Evolutionary conservation across 148 eudicot genomes (phyloP).

Genomic region (Rhododendron ovatum): DNA sequence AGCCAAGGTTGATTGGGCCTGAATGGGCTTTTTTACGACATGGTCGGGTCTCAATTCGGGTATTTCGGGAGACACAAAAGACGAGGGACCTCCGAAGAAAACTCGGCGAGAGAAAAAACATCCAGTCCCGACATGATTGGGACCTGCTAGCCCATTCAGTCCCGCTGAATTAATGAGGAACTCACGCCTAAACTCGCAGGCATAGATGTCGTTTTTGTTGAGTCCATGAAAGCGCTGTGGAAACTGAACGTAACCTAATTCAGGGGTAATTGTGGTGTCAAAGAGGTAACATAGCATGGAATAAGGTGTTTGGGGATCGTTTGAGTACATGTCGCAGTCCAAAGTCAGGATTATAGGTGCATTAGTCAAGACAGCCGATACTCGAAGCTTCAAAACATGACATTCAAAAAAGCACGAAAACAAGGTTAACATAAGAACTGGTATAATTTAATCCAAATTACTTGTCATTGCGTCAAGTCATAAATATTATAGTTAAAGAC

Average conservation of each 20-base stretch:
- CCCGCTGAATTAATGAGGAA: slow-evolving; percentile 43
- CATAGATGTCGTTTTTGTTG: slow-evolving; percentile 53
- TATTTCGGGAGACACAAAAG: slow-evolving; percentile 5
- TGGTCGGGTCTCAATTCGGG: slow-evolving; percentile 21
- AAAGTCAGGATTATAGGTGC: slow-evolving; percentile 62
- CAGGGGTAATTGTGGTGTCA: slow-evolving; percentile 25
- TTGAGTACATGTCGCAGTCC: slow-evolving; percentile 76
- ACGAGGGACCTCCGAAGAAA: slow-evolving; percentile 34
- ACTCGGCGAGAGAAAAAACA: slow-evolving; percentile 58
- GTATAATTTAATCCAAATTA: neutral
- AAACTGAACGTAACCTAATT: slow-evolving; percentile 57
- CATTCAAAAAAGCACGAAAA: no score
- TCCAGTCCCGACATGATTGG: slow-evolving; percentile 56
- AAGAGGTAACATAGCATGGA: slow-evolving; percentile 48
- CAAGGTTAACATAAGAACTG: neutral
- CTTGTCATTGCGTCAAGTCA: neutral
- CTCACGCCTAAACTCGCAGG: slow-evolving; percentile 36
- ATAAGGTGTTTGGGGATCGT: slow-evolving; percentile 54
- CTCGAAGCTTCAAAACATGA: slow-evolving; percentile 44
- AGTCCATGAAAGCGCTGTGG: slow-evolving; percentile 62
- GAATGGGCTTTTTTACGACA: slow-evolving; percentile 11
- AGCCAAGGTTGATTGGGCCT: neutral
- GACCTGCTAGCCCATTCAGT: slow-evolving; percentile 61
- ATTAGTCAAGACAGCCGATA: slow-evolving; percentile 64
- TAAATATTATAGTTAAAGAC: no score